Evolutionary conservation across 768 basidiomycete species (phyloP), one percentile per base, ranked within the genome.

Genomic region (Boletales sp.): DNA sequence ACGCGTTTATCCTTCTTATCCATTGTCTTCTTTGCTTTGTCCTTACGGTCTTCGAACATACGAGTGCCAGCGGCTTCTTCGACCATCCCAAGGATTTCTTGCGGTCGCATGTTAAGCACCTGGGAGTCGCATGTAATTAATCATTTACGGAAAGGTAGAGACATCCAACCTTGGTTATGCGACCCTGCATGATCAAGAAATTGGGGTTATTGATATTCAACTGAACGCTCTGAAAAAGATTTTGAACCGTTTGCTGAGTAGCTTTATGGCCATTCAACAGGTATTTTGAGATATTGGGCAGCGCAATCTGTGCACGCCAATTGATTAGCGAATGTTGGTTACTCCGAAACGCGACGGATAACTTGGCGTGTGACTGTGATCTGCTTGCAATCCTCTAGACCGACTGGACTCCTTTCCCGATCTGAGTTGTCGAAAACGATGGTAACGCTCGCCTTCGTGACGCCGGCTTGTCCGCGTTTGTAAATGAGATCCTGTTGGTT

Each of bases 131-230:
- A 37, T 17, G 44, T 35, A 29, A 15, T 41, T 18, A 54, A 45
- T 15, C 35, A 15, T 27, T 3, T 10, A 19, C 14, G 13, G 34
- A 11, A 41, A 47, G 47, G 9, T 12, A 40, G 37, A 42, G 36
- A 10, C 18, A 21, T 58, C 69, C 36, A 30, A 89, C 94, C 74
- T 98, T 99, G 11, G 97, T 99, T 65, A 99, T 99, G 43, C 94
- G 90, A 27, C 97, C 95, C 70, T 99, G 97, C 95, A 98, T 98
- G 67, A 98, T 97, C 51, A 99, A 79, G 73, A 98, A 98, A 67
- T 98, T 98, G 39, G 97, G 97, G 69, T 97, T 97, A 72, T 98
- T 99, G 78, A 99, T 98, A 65, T 98, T 98, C 56, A 99, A 81
- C 67, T 97, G 94, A 1, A 99, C 94, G 36, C 90, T 87, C 65